A percentile compares a stretch with the other conserved stretches of the same genome.
These are phyloP conservation scores for Sideroxylon spinosum DNA, from an alignment of 179 eudicot species.

Conservation along the genomic window DNA sequence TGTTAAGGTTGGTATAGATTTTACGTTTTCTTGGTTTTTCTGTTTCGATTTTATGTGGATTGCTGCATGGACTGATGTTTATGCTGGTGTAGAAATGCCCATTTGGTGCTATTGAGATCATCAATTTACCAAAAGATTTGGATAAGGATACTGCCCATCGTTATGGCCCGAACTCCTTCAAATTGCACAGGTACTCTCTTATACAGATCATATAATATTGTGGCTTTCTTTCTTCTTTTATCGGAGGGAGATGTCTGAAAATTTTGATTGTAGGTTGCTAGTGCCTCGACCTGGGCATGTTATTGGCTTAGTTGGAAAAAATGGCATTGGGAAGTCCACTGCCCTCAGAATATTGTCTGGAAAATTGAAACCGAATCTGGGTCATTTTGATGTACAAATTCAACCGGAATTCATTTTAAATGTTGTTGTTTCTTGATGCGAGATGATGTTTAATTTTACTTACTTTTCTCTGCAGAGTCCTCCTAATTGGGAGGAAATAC, in stretches of 20 bases:
- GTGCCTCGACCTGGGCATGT: constrained; percentile 98
- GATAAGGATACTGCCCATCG: constrained; percentile 97
- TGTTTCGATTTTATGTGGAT: background rate
- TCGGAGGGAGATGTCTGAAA: background rate
- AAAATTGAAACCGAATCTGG: constrained; percentile 89
- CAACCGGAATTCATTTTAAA: too few species aligned
- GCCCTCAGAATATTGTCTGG: constrained; percentile 97
- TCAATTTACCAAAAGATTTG: constrained; percentile 90
- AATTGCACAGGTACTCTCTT: constrained; percentile 69
- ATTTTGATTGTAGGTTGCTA: constrained; percentile 59
- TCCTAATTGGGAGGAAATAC: constrained; percentile 93
- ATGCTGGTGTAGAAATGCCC: constrained; percentile 79
- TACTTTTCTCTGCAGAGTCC: constrained; percentile 61
- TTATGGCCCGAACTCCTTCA: constrained; percentile 93
- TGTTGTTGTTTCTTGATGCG: background rate
- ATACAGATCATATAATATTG: background rate
- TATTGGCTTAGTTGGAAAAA: constrained; percentile 97
- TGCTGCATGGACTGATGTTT: constrained; percentile 9
- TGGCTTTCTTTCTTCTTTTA: background rate
- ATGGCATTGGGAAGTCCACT: constrained; percentile 97
- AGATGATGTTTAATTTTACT: background rate
- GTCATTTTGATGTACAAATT: constrained; percentile 66
- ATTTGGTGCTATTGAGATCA: constrained; percentile 93
- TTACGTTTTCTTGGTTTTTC: background rate
- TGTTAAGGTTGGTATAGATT: constrained; percentile 57